Evolutionary conservation across 2,329 filamentous ascomycete genomes (phyloP).

Genomic region (Ophiostoma sp.): DNA sequence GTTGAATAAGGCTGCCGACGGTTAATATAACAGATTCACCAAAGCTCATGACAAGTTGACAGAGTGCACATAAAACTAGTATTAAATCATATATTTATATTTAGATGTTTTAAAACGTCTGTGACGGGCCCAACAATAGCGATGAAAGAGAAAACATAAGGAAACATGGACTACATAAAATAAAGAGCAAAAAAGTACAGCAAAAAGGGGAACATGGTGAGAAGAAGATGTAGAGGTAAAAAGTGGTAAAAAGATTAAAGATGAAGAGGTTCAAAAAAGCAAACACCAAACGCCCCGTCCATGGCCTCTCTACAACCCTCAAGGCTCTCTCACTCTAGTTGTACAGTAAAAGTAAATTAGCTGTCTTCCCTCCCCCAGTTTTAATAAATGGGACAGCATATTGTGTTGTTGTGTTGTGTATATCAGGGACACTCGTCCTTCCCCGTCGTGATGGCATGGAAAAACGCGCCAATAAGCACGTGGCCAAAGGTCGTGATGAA

Average conservation of each 20-base stretch:
- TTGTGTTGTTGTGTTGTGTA: neutral
- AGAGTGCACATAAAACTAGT: neutral
- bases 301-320: constrained; percentile 30
- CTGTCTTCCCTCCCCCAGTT: constrained; percentile 21
- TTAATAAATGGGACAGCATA: neutral
- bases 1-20: constrained; percentile 4
- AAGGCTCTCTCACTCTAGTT: constrained; percentile 28
- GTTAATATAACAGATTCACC: neutral
- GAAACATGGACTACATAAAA: neutral
- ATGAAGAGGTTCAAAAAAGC: neutral
- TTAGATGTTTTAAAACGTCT: neutral
- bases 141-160: neutral
- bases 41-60: neutral
- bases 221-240: neutral
- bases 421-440: constrained; percentile 9
- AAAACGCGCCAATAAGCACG: constrained; percentile 11
- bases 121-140: constrained; percentile 8
- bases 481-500: constrained; percentile 12
- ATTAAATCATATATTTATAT: neutral
- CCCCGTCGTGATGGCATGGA: constrained; percentile 19
- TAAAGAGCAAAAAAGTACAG: neutral
- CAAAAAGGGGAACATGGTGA: neutral
- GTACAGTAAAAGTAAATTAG: constrained; percentile 29
- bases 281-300: constrained; percentile 28
- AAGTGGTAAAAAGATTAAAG: neutral